phyloP scores from a whole-genome alignment of 2,329 filamentous ascomycete genomes.

The Incumbomyces delicatus region DNA sequence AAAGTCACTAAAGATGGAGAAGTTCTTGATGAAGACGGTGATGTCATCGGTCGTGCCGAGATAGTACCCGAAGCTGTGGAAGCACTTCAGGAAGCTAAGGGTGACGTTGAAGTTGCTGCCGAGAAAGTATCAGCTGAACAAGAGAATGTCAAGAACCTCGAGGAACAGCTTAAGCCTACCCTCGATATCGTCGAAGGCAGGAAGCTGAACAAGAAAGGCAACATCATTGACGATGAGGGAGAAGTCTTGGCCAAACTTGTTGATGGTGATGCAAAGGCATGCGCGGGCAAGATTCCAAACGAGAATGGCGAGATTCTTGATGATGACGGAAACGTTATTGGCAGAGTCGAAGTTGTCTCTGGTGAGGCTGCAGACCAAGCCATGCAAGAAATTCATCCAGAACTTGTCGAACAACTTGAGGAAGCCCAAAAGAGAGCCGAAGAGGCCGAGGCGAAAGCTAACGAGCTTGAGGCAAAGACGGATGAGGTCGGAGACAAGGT shows the following conservation, averaged over 20 bases:
- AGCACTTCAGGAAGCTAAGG: slow-evolving; percentile 11
- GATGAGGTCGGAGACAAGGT: slow-evolving; percentile 24
- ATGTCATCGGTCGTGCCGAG: slow-evolving; percentile 29
- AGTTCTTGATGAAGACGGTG: slow-evolving; percentile 27
- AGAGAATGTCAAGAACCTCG: slow-evolving; percentile 25
- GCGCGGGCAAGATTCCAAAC: slow-evolving; percentile 26
- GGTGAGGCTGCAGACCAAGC: slow-evolving; percentile 23
- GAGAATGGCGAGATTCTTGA: slow-evolving; percentile 29
- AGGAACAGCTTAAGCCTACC: slow-evolving; percentile 26
- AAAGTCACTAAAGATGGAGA: slow-evolving; percentile 33
- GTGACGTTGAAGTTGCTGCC: slow-evolving; percentile 14
- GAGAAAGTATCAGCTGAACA: slow-evolving; percentile 2
- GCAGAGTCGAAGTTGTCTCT: slow-evolving; percentile 20
- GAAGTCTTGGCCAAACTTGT: slow-evolving; percentile 30
- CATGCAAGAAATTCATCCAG: slow-evolving; percentile 22
- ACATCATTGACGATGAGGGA: slow-evolving; percentile 29
- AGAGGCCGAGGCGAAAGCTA: slow-evolving; percentile 18
- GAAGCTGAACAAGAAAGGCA: slow-evolving; percentile 25
- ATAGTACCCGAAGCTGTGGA: slow-evolving; percentile 24
- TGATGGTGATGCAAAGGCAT: slow-evolving; percentile 28
- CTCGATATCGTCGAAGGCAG: slow-evolving; percentile 29
- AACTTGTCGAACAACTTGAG: slow-evolving; percentile 19
- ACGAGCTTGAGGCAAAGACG: slow-evolving; percentile 15
- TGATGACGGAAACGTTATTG: slow-evolving; percentile 29
- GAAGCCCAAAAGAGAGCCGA: slow-evolving; percentile 18